These are phyloP conservation scores for Neoarthrinium moseri DNA, from an alignment of 2,329 filamentous ascomycete species.

Conservation along the genomic window DNA sequence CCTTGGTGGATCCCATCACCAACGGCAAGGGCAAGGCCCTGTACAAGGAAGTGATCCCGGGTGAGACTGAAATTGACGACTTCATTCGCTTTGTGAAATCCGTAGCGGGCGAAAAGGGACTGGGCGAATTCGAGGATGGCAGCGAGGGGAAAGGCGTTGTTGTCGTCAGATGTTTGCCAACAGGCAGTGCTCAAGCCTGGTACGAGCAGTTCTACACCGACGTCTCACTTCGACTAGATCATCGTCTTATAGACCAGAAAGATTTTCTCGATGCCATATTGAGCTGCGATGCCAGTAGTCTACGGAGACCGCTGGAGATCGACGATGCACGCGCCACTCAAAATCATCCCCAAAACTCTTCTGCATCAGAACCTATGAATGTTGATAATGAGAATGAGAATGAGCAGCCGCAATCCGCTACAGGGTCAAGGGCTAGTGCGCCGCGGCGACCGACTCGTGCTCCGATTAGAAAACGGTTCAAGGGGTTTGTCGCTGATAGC, in stretches of 20 bases:
- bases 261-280: conserved; percentile 91
- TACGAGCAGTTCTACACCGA: conserved; percentile 66
- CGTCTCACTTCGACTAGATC: conserved; percentile 71
- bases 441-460: conserved; percentile 34
- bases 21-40: conserved; percentile 82
- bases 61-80: conserved; percentile 68
- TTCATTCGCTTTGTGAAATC: conserved; percentile 76
- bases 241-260: conserved; percentile 82
- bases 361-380: conserved; percentile 19
- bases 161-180: conserved; percentile 69
- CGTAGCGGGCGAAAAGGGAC: conserved; percentile 71
- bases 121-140: conserved; percentile 62
- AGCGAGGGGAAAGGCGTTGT: conserved; percentile 71
- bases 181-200: conserved; percentile 66
- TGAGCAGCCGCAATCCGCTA: conserved; percentile 13
- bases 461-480: conserved; percentile 60
- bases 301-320: conserved; percentile 67
- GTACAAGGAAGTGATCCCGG: conserved; percentile 58
- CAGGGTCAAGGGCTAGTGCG: conserved; percentile 14
- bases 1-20: conserved; percentile 70
- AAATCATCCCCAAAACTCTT: conserved; percentile 16
- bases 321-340: conserved; percentile 32
- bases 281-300: conserved; percentile 69
- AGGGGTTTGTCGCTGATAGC: conserved; percentile 56
- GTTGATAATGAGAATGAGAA: conserved; percentile 22